These are phyloP conservation scores for Anastatica hierochuntica DNA, from an alignment of 345 rosid genomes.

Conservation along the genomic window DNA sequence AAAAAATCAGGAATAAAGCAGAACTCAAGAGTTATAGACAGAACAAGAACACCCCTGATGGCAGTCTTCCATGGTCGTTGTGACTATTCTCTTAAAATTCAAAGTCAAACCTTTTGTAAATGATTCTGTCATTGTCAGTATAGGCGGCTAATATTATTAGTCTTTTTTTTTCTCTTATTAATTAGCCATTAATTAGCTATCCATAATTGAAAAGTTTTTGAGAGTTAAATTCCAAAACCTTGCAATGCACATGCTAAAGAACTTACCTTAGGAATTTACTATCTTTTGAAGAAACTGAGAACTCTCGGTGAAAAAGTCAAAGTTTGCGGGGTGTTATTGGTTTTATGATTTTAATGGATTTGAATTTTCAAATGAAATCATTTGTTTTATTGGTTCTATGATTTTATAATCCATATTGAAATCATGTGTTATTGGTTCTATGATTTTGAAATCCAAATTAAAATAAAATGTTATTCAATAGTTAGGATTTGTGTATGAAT, in stretches of 20 bases:
- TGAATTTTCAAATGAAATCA: too few relatives aligned
- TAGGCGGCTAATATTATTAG: neutral
- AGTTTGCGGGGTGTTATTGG: too few relatives aligned
- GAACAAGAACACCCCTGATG: neutral
- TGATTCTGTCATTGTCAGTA: neutral
- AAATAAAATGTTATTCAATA: too few relatives aligned
- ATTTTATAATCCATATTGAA: too few relatives aligned
- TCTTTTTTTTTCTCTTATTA: neutral
- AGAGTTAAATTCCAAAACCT: neutral
- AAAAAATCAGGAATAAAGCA: neutral
- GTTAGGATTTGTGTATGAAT: too few relatives aligned
- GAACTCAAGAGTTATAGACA: neutral
- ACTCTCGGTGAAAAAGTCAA: too few relatives aligned
- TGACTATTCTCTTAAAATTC: neutral
- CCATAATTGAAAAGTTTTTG: neutral
- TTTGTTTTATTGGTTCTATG: too few relatives aligned
- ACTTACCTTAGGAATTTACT: too few relatives aligned
- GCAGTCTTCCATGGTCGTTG: neutral
- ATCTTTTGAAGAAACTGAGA: too few relatives aligned
- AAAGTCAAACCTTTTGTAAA: neutral
- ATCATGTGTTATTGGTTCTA: too few relatives aligned
- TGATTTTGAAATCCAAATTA: too few relatives aligned
- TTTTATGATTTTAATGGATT: too few relatives aligned
- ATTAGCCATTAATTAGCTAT: neutral
- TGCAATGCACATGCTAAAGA: neutral